A percentile compares a stretch with the other conserved stretches of the same genome.
phyloP scores from a whole-genome alignment of 371 early-diverging fungal genomes.

The Mucor sp. region DNA sequence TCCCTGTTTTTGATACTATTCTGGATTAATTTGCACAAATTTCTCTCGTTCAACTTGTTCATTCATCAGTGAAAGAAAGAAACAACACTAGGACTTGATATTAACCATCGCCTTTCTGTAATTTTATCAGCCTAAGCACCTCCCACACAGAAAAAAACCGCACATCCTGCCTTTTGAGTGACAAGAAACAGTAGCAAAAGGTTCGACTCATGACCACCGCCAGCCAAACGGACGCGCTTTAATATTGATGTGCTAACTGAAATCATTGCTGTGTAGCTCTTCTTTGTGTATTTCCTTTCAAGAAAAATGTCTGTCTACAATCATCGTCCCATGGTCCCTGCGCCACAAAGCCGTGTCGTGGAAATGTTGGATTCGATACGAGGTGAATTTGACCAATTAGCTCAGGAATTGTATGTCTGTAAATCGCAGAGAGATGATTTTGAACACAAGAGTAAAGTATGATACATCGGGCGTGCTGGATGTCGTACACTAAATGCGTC shows the following conservation, averaged over 20 bases:
- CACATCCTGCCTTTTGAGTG: not conserved
- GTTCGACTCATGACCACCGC: not conserved
- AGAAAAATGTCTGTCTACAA: conserved; percentile 69
- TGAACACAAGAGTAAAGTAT: conserved; percentile 82
- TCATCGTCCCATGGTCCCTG: conserved; percentile 87
- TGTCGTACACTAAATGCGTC: not conserved
- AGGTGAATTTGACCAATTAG: conserved; percentile 79
- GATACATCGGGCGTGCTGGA: not conserved
- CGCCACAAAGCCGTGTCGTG: conserved; percentile 68
- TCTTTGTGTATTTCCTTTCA: not conserved
- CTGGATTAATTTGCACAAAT: not conserved
- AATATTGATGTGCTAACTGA: not conserved
- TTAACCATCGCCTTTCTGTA: not conserved
- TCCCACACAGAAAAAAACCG: not conserved
- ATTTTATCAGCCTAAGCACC: not conserved
- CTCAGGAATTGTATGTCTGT: conserved; percentile 76
- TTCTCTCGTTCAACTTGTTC: not conserved
- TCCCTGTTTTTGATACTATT: not conserved
- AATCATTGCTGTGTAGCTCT: not conserved
- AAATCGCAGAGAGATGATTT: conserved; percentile 87
- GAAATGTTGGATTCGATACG: conserved; percentile 88
- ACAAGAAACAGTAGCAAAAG: not conserved
- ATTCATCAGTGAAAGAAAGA: not conserved
- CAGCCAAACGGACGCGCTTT: not conserved
- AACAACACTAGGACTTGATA: not conserved